phyloP scores from a whole-genome alignment of 2,329 filamentous ascomycete species.

The Coleophoma eucalyptorum region DNA sequence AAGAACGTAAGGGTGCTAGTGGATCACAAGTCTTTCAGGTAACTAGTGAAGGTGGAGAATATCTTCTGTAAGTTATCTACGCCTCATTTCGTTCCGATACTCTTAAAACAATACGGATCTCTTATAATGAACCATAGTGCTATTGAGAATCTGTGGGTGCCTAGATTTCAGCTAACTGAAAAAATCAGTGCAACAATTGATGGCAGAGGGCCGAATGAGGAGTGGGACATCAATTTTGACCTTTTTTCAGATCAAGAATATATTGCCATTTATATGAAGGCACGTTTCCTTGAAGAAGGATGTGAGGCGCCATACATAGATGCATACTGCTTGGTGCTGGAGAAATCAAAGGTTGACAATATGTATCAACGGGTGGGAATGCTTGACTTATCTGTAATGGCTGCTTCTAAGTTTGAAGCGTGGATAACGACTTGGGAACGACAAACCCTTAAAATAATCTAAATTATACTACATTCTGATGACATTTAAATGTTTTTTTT shows the following conservation, averaged over 20 bases:
- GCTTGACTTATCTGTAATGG: neutral
- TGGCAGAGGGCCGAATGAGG: neutral
- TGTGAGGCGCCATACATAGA: neutral
- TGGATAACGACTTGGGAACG: neutral
- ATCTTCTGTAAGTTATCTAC: neutral
- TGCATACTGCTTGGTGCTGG: neutral
- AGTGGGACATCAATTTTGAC: neutral
- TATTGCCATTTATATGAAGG: neutral
- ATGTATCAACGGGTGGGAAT: neutral
- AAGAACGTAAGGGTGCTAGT: neutral
- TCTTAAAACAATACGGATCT: too few species aligned
- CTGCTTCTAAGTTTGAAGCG: neutral
- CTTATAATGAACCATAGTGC: neutral
- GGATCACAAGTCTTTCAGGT: neutral
- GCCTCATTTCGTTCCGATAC: too few species aligned
- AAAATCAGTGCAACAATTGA: neutral
- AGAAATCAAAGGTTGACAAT: neutral
- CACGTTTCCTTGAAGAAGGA: neutral
- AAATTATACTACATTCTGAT: neutral
- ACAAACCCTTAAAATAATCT: neutral
- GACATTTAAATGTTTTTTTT: too few species aligned
- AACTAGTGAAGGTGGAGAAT: neutral
- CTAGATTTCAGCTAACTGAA: neutral
- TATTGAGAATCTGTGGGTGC: neutral
- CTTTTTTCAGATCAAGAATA: neutral